phyloP scores from a whole-genome alignment of 306 rosid genomes.

The Hippophae tibetana region DNA sequence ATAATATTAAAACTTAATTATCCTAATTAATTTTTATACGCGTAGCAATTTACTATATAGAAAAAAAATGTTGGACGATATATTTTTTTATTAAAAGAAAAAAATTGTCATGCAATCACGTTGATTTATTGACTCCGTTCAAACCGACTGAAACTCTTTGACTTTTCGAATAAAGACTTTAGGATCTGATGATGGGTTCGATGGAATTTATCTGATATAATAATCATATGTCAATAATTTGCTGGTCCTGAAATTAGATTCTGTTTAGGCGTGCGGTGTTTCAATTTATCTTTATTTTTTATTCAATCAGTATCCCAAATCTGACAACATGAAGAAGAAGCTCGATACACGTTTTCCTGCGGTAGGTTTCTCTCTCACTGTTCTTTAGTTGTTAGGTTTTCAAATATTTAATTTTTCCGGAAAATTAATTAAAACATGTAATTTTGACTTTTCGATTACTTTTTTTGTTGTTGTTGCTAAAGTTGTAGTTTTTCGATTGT shows the following conservation, averaged over 20 bases:
- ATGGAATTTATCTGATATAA: constrained; percentile 27
- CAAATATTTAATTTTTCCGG: constrained; percentile 10
- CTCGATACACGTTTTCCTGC: constrained; percentile 98
- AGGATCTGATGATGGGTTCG: constrained; percentile 56
- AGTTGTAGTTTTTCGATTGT: neutral
- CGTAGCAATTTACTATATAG: too few species aligned
- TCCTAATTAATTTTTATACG: too few species aligned
- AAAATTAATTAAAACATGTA: constrained; percentile 5
- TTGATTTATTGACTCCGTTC: constrained; percentile 21
- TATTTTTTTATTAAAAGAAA: too few species aligned
- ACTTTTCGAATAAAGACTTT: constrained; percentile 14
- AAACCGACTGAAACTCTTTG: constrained; percentile 9
- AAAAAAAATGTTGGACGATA: too few species aligned
- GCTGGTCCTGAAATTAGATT: constrained; percentile 21
- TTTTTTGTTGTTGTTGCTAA: neutral
- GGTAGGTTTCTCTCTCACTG: constrained; percentile 33
- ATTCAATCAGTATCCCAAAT: constrained; percentile 23
- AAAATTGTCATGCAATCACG: too few species aligned
- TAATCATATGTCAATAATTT: constrained; percentile 22
- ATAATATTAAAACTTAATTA: too few species aligned
- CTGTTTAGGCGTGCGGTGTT: constrained; percentile 4
- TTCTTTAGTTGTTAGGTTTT: neutral
- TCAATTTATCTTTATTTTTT: constrained; percentile 7
- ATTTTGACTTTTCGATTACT: neutral
- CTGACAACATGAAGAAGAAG: constrained; percentile 85